Base-by-base conservation (phyloP, 2,329 filamentous ascomycete species). In the Myriangium duriaei region DNA sequence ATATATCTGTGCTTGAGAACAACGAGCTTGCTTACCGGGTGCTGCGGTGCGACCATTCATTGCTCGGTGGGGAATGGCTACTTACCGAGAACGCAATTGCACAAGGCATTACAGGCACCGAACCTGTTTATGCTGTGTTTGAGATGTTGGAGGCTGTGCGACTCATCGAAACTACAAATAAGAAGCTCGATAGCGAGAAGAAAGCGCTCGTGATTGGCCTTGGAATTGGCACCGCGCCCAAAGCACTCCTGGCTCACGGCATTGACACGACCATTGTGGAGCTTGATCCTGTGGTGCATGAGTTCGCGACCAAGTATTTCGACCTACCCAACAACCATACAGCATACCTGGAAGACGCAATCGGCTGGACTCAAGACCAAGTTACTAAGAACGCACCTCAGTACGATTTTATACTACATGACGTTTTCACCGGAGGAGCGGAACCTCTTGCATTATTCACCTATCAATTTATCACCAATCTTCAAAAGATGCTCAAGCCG, bases 91-190 rank as follows among this genome's bases (percentile, higher is more conserved):
- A 55, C 32, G 44, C 63, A 18, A 40, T 37, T 15, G 46, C 49
- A 28, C 54, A 61, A 42, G 63, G 61, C 32, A 61, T 67, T 49
- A 57, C 70, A 31, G 63, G 85, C 12, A 73, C 75, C 9, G 91
- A 98, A 59, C 85, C 88, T 0, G 84, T 98, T 40, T 98, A 96
- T 55, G 80, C 84, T 7, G 81, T 96, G n/a, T 98, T 98, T 56
- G 79, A 84, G 16, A 92, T 94, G 71, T 73, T 98, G 1, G 91
- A 98, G 58, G 85, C 88, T 3, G 80, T 96, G 5, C 74, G 91
- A 14, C 69, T 98, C 19, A 69, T 94, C 15, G 68, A 91, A 48
- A 66, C 66, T 3, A 3, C 41, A 4, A 14, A 37, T n/a, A 45
- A 45, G 9, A 11, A 59, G 66, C 36, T 62, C 61, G 81, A 87